Base-by-base conservation (phyloP, 2,329 filamentous ascomycete genomes). In the Byssothecium circinans region DNA sequence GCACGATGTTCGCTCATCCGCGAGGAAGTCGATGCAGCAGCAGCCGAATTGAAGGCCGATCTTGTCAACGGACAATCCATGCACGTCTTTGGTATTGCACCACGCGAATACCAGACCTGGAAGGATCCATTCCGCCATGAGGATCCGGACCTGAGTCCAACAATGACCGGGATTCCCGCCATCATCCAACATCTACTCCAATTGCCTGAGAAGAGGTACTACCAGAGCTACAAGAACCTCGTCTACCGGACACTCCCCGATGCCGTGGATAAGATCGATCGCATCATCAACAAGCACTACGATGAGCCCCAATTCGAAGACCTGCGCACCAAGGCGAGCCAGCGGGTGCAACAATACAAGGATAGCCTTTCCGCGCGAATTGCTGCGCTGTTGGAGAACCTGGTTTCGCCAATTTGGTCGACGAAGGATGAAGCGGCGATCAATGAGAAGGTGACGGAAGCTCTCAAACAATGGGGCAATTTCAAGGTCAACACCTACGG, bases 91-190 rank as follows among this genome's bases (percentile, higher is more conserved):
- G 47, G 50, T 1, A 35, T 56, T 1, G 47, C 48, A 1, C 25
- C 48, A 1, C 29, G 27, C 1, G 20, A 20, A 15, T 56, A 52
- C 17, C 3, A 52, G 1, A 32, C 40, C 1, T 52, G 48, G 50
- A 45, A 52, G 33, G 45, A 50, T 5, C 22, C 17, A 8, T n/a
- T 25, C 4, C 33, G 20, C 20, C 14, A 1, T 1, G 20, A 32
- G 5, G 15, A 27, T 8, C 50, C 50, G 4, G 0, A 45, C 1
- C 20, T 53, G 14, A 40, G 35, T 2, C 47, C 48, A 2, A 18
- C 36, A 11, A 35, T 35, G 38, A 54, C 47, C 18, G 50, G 53
- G 3, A 52, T 56, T 42, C 53, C 51, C 7, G 23, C 15, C 1
- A n/a, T 52, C 2, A 30, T 43, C 30, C 25, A 42, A 14, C 35